Evolutionary conservation across 495 filamentous ascomycete genomes (phyloP).

Genomic region (Penicillium steckii): DNA sequence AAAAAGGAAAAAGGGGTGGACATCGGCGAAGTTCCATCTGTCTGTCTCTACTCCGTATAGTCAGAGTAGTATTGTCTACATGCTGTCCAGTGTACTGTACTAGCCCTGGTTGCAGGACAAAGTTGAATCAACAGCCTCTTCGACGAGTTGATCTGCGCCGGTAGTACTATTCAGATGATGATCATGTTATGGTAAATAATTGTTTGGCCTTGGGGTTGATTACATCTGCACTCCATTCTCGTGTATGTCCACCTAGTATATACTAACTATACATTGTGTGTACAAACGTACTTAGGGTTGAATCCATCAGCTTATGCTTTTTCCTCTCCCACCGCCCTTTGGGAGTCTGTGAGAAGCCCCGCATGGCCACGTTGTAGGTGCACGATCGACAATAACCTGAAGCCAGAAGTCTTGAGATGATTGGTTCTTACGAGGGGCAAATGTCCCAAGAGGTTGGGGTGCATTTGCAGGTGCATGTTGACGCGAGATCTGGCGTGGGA

Average conservation of each 20-base stretch:
- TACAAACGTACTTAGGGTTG: too few relatives aligned
- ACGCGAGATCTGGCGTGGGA: slow-evolving; percentile 22
- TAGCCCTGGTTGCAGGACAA: too few relatives aligned
- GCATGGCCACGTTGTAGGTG: slow-evolving; percentile 3
- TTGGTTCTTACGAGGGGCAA: slow-evolving; percentile 8
- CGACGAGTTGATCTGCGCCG: neutral
- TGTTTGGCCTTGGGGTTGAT: neutral
- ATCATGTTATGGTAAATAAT: neutral
- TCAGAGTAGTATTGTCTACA: neutral
- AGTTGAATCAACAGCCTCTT: neutral
- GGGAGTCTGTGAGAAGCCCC: neutral
- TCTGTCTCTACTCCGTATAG: neutral
- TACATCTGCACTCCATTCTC: neutral
- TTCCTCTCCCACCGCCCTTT: slow-evolving; percentile 18
- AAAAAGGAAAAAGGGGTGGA: slow-evolving; percentile 15
- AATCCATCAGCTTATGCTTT: neutral
- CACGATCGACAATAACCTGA: slow-evolving; percentile 19
- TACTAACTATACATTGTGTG: too few relatives aligned
- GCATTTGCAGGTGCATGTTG: slow-evolving; percentile 16
- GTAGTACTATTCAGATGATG: neutral
- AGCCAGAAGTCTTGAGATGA: neutral
- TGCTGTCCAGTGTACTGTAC: too few relatives aligned
- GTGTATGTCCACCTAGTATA: neutral
- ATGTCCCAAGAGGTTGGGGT: slow-evolving; percentile 11
- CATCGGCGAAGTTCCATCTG: neutral